A percentile compares a stretch with the other conserved stretches of the same genome.
These are phyloP conservation scores for Protomyces lactucae-debilis DNA, from an alignment of 1,139 yeast genomes.

Conservation along the genomic window DNA sequence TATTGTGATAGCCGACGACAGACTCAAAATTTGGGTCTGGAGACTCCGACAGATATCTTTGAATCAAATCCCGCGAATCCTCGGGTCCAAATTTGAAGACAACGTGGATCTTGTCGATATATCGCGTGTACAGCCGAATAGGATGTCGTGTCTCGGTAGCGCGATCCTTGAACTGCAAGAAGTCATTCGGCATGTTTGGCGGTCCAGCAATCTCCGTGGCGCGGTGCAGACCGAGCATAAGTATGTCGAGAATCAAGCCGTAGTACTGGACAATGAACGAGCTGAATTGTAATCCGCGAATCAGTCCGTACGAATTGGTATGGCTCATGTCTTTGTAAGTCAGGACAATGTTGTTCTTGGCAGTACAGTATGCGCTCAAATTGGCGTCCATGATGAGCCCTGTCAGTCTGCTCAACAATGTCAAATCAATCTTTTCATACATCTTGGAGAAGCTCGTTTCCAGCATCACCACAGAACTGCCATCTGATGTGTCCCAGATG, in stretches of 20 bases:
- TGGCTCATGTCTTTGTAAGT: conserved; percentile 94
- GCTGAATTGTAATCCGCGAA: conserved; percentile 85
- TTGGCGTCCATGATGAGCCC: conserved; percentile 81
- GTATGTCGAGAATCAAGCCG: conserved; percentile 76
- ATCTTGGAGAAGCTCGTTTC: conserved; percentile 67
- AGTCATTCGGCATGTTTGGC: conserved; percentile 60
- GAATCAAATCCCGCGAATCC: conserved; percentile 70
- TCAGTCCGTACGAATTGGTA: conserved; percentile 78
- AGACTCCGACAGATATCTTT: conserved; percentile 71
- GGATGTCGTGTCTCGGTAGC: conserved; percentile 66
- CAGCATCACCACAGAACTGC: conserved; percentile 77
- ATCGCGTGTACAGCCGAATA: conserved; percentile 73
- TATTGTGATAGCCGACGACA: conserved; percentile 81
- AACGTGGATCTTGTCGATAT: conserved; percentile 74
- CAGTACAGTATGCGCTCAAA: conserved; percentile 89
- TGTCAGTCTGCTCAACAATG: conserved; percentile 73
- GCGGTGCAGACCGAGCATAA: conserved; percentile 77
- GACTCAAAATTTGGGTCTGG: conserved; percentile 90
- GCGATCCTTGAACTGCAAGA: conserved; percentile 61
- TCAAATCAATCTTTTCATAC: conserved; percentile 81
- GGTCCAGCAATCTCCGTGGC: conserved; percentile 86
- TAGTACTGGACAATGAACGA: conserved; percentile 87
- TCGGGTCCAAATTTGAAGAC: conserved; percentile 68
- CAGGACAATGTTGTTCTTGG: conserved; percentile 77
- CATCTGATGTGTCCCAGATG: conserved; percentile 73